Percentiles rank a stretch among this genome's conserved stretches.
Conservation (phyloP, 495 filamentous ascomycete genomes). For the Margaritispora aquatica region DNA sequence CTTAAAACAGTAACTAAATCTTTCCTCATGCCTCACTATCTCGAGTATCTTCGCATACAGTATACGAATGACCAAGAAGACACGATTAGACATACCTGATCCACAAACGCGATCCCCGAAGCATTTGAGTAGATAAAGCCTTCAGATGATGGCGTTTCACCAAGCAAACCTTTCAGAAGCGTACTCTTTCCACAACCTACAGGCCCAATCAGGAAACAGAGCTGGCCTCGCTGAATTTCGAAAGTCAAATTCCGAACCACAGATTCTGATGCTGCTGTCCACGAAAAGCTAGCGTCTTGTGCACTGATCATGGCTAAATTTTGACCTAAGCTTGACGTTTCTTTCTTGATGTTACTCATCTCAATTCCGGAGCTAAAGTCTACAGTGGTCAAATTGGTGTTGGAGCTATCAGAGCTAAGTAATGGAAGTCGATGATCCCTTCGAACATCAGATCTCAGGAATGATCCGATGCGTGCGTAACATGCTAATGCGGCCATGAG, state of each 20-base stretch:
- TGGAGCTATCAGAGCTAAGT: neutral
- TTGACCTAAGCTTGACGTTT: neutral
- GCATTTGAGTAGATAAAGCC: constrained; percentile 20
- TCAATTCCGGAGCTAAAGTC: neutral
- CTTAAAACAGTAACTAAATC: too few relatives aligned
- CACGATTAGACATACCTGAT: constrained; percentile 18
- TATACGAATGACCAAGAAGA: neutral
- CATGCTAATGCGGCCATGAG: constrained; percentile 31
- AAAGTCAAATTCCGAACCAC: constrained; percentile 8
- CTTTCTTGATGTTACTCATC: neutral
- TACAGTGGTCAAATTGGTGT: neutral
- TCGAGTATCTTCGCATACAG: too few relatives aligned
- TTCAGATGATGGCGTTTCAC: constrained; percentile 35
- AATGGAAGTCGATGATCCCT: constrained; percentile 22
- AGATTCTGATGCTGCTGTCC: neutral
- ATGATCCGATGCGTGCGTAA: constrained; percentile 34
- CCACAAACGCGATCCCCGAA: constrained; percentile 31
- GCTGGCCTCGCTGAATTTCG: constrained; percentile 3
- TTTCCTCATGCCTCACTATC: too few relatives aligned
- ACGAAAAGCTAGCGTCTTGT: constrained; percentile 14
- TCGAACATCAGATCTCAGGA: constrained; percentile 29
- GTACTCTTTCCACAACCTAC: constrained; percentile 47
- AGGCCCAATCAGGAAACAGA: constrained; percentile 33
- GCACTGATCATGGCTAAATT: constrained; percentile 1
- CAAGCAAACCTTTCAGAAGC: constrained; percentile 41